Conservation (phyloP, 2,329 filamentous ascomycete genomes). For the Cordyceps cateniannulata region DNA sequence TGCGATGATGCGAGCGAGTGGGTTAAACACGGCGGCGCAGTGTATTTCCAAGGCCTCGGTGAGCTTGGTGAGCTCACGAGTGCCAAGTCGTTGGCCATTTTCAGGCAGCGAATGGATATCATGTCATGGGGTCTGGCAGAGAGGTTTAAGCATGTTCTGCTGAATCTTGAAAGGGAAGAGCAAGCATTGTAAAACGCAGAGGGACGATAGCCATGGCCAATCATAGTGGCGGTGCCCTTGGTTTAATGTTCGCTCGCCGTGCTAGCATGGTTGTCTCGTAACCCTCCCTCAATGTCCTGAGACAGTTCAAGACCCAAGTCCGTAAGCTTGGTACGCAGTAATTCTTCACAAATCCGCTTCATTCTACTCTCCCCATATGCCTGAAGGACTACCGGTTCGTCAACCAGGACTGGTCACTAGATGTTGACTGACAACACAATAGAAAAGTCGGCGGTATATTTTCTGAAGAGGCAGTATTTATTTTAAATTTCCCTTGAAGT, state of each 20-base stretch:
- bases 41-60: slow-evolving; percentile 6
- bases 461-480: too few relatives aligned
- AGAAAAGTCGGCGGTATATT: too few relatives aligned
- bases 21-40: not conserved
- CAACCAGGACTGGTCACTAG: too few relatives aligned
- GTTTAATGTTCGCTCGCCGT: not conserved
- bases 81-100: slow-evolving; percentile 5
- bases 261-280: too few relatives aligned
- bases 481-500: too few relatives aligned
- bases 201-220: not conserved
- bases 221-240: not conserved
- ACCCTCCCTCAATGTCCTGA: not conserved
- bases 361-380: too few relatives aligned
- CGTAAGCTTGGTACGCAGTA: not conserved
- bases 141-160: not conserved
- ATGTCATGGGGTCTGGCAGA: not conserved
- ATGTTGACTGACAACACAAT: too few relatives aligned
- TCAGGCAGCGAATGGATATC: slow-evolving; percentile 4
- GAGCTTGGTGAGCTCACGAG: slow-evolving; percentile 2
- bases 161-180: not conserved
- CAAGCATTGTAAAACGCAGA: not conserved
- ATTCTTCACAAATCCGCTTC: not conserved
- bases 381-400: too few relatives aligned
- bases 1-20: not conserved
- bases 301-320: not conserved